Base-by-base conservation (phyloP, 495 filamentous ascomycete genomes). In the Clohesyomyces aquaticus region DNA sequence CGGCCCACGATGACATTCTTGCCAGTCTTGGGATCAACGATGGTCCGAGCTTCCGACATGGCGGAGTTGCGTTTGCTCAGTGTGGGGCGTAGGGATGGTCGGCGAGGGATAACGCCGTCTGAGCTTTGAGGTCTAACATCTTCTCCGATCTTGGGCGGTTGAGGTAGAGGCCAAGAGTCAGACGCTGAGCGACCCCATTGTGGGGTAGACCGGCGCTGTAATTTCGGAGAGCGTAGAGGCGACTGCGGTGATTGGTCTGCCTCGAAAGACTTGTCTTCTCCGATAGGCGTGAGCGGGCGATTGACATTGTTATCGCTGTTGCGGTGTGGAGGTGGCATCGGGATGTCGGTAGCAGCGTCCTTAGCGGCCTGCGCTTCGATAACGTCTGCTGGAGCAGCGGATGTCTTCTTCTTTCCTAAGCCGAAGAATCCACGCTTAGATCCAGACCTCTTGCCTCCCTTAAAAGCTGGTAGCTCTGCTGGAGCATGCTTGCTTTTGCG, bases 361-460 rank as follows among this genome's bases (percentile, higher is more conserved):
- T 32, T 21, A n/a, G 4, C 27, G 1, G 42, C 45, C 43, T 55
- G 21, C 16, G 51, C 0, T 0, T 55, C 42, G 16, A 28, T 8
- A 14, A 48, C 51, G 42, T 11, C 29, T 42, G 54, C 22, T 41
- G 45, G 50, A 21, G 59, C 3, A 42, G 50, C 28, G 4, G 27
- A 32, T 12, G 18, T n/a, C 43, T 72, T 74, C 66, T 74, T 74
- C 69, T 70, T 74, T 28, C 72, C 71, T 22, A 73, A 29, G 22
- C 68, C 66, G 43, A 75, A 72, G 61, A 75, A 72, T 12, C 73
- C 64, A 41, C 72, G 68, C 49, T 64, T 71, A 6, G 48, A 47
- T 35, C 69, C 69, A 21, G 63, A 19, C 46, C 67, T 68, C 56
- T 66, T 55, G 22, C 28, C 61, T 4, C 29, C 21, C 18, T 63